Evolutionary conservation across 768 basidiomycete species (phyloP).

Genomic region (Hypholoma fasciculare): DNA sequence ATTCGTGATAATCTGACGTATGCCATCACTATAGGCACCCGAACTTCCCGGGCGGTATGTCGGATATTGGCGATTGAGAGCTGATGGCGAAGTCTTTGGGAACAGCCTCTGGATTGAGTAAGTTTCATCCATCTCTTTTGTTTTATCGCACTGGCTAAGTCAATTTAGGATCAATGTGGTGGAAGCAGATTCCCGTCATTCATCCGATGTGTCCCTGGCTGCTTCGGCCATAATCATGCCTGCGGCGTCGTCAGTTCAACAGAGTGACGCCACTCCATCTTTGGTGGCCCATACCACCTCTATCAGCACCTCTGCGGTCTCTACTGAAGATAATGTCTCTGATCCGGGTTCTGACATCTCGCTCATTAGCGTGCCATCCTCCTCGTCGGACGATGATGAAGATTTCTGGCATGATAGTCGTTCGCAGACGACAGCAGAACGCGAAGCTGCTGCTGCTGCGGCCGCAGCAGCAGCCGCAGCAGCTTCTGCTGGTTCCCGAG

Average conservation of each 20-base stretch:
- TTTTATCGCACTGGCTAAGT: background rate
- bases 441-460: constrained; percentile 13
- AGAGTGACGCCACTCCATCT: constrained; percentile 18
- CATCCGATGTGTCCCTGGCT: constrained; percentile 53
- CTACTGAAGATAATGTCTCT: constrained; percentile 29
- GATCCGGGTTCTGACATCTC: constrained; percentile 53
- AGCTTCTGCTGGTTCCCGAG: background rate
- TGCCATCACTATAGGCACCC: constrained; percentile 52
- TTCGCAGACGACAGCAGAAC: constrained; percentile 19
- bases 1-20: background rate
- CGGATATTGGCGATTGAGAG: constrained; percentile 73
- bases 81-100: constrained; percentile 66
- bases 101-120: constrained; percentile 81
- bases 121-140: constrained; percentile 24
- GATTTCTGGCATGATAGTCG: constrained; percentile 55
- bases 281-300: constrained; percentile 17
- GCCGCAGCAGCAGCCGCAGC: constrained; percentile 5
- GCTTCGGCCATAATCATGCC: constrained; percentile 45
- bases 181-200: constrained; percentile 40
- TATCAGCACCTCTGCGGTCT: constrained; percentile 12
- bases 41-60: constrained; percentile 72
- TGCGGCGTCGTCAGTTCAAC: constrained; percentile 19
- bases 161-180: constrained; percentile 62
- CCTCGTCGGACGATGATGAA: constrained; percentile 49
- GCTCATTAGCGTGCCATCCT: constrained; percentile 61